Conservation (phyloP, 495 filamentous ascomycete genomes). For the Chaetomium tenue region DNA sequence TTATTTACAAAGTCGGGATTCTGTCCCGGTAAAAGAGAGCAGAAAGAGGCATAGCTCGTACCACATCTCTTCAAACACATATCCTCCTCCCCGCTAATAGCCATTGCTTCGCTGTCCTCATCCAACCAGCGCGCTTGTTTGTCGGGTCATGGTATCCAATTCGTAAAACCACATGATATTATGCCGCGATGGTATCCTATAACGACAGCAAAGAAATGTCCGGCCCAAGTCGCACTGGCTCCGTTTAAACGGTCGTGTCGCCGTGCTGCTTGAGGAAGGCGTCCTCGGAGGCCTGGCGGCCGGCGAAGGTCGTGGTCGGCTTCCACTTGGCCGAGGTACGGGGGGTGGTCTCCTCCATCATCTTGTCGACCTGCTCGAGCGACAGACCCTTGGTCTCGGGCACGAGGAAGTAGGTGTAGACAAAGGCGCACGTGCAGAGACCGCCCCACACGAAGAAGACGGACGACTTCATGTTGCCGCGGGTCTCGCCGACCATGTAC, state of each 20-base stretch:
- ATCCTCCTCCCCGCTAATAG: neutral
- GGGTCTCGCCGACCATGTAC: conserved; percentile 66
- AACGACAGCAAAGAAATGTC: conserved; percentile 1
- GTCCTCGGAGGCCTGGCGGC: conserved; percentile 21
- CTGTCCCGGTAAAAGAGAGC: neutral
- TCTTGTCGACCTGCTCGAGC: conserved; percentile 85
- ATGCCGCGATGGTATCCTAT: neutral
- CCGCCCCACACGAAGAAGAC: conserved; percentile 80
- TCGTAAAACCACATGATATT: neutral
- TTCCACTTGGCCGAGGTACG: conserved; percentile 67
- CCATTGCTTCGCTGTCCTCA: neutral
- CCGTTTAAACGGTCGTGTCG: conserved; percentile 19
- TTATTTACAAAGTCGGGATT: conserved; percentile 15
- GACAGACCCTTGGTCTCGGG: conserved; percentile 85
- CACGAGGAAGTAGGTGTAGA: conserved; percentile 77
- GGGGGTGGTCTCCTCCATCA: conserved; percentile 82
- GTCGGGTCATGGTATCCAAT: conserved; percentile 1
- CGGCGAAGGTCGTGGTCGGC: conserved; percentile 66
- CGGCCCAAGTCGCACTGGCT: neutral
- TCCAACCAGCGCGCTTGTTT: conserved; percentile 9
- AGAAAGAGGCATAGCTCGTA: neutral
- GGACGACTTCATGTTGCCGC: conserved; percentile 65
- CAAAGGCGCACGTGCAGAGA: conserved; percentile 61
- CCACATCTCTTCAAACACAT: conserved; percentile 1
- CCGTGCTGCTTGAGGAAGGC: conserved; percentile 17